These are phyloP conservation scores for Cladophialophora chaetospira DNA, from an alignment of 2,329 filamentous ascomycete genomes.

Conservation along the genomic window DNA sequence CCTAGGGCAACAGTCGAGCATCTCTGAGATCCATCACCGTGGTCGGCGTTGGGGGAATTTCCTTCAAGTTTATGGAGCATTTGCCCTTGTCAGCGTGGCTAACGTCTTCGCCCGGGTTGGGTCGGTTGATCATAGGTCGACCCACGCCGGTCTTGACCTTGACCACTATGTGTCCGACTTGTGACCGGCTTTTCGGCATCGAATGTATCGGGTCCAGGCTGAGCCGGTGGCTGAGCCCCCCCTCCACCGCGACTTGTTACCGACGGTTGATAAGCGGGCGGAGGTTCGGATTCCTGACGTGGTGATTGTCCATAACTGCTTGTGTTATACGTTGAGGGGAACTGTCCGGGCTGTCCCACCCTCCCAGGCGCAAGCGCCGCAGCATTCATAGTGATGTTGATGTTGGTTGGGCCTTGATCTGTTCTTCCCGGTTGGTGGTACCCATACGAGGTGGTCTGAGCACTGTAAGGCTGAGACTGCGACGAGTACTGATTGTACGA, in stretches of 20 bases:
- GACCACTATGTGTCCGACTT: slow-evolving; percentile 11
- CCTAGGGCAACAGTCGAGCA: no score
- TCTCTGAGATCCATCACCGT: no score
- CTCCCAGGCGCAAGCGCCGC: slow-evolving; percentile 3
- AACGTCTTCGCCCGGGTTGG: slow-evolving; percentile 12
- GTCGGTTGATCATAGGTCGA: slow-evolving; percentile 14
- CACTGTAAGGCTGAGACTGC: slow-evolving; percentile 11
- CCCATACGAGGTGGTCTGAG: slow-evolving; percentile 1
- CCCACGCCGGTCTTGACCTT: slow-evolving; percentile 15
- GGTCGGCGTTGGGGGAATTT: no score
- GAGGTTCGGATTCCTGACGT: slow-evolving; percentile 7
- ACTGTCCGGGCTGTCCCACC: slow-evolving; percentile 6
- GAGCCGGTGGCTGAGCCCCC: slow-evolving; percentile 18
- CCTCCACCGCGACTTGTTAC: slow-evolving; percentile 11
- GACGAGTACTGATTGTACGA: slow-evolving; percentile 2
- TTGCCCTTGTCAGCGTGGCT: background rate
- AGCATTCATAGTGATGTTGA: slow-evolving; percentile 12
- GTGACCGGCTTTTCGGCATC: slow-evolving; percentile 16
- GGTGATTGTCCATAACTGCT: slow-evolving; percentile 4
- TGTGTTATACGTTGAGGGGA: slow-evolving; percentile 5
- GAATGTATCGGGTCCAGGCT: slow-evolving; percentile 25
- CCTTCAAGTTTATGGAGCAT: no score
- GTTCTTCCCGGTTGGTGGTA: slow-evolving; percentile 11
- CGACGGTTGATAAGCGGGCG: slow-evolving; percentile 20
- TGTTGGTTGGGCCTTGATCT: slow-evolving; percentile 7